These are phyloP conservation scores for Rhodosporidiobolus odoratus DNA, from an alignment of 768 basidiomycete genomes.

Conservation along the genomic window DNA sequence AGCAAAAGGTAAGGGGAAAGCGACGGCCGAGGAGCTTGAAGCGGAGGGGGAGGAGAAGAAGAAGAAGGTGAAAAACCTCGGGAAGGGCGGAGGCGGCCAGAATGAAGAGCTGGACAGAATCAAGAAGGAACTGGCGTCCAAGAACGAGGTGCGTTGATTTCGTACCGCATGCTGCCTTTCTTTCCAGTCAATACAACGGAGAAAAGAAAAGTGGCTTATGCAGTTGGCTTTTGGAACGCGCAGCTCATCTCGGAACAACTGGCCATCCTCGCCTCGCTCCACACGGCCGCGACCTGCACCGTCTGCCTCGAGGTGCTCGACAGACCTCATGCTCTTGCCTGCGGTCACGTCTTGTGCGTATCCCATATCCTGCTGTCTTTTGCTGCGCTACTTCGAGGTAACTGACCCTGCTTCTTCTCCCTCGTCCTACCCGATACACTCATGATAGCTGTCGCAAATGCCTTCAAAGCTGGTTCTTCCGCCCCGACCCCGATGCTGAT, in stretches of 20 bases:
- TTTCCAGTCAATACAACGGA: no score
- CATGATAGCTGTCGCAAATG: conserved; percentile 36
- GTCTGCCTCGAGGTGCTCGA: conserved; percentile 38
- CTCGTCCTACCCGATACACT: not conserved
- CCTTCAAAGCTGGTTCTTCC: conserved; percentile 37
- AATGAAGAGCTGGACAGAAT: not conserved
- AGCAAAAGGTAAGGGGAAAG: conserved; percentile 33
- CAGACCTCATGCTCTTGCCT: conserved; percentile 29
- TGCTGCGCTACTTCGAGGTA: not conserved
- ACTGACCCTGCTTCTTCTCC: not conserved
- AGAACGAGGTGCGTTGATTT: conserved; percentile 17
- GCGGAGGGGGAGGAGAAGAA: conserved; percentile 27
- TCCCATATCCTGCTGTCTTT: not conserved
- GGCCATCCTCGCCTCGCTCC: conserved; percentile 21
- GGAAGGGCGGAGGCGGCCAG: no score
- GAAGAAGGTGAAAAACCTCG: not conserved
- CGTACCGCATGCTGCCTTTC: no score
- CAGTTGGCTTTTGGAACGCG: rapidly evolving
- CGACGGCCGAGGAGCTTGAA: conserved; percentile 9
- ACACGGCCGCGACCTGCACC: conserved; percentile 21
- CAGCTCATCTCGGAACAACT: conserved; percentile 27
- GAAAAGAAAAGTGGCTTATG: not conserved
- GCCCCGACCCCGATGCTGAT: conserved; percentile 18
- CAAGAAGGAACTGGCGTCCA: conserved; percentile 19
- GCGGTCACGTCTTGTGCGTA: conserved; percentile 37